Conservation (phyloP, 2,329 filamentous ascomycete species). For the Colletotrichum sp. region DNA sequence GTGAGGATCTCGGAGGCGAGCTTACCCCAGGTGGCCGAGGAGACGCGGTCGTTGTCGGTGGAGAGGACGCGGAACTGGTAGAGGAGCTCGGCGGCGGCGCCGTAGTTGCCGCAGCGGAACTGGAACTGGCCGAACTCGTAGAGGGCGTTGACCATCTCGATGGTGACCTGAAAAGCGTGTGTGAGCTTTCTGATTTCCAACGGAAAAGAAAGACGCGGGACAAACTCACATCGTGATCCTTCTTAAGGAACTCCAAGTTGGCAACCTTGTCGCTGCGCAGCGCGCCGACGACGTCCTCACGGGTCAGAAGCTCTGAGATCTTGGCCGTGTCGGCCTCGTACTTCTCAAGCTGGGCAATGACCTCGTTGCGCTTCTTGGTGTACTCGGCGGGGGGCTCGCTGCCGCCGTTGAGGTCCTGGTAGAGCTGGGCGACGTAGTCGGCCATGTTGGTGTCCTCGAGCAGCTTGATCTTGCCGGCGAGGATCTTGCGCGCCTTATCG, state of each 20-base stretch:
- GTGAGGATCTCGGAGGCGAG: constrained; percentile 94
- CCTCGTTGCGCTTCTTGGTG: constrained; percentile 86
- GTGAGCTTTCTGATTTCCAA: background rate
- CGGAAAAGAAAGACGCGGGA: rapidly evolving
- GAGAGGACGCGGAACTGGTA: constrained; percentile 98
- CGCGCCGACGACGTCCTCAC: constrained; percentile 89
- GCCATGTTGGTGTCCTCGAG: constrained; percentile 99
- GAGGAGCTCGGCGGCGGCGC: constrained; percentile 85
- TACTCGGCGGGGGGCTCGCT: constrained; percentile 84
- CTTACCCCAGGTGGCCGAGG: constrained; percentile 96
- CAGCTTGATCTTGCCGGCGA: constrained; percentile 88
- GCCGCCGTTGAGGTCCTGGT: constrained; percentile 86
- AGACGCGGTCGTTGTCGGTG: constrained; percentile 97
- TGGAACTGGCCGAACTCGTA: constrained; percentile 97
- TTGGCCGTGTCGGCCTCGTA: constrained; percentile 88
- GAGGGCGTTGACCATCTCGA: constrained; percentile 94
- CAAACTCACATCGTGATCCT: constrained; percentile 83
- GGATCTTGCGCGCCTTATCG: constrained; percentile 70
- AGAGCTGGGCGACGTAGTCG: constrained; percentile 92
- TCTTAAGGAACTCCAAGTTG: constrained; percentile 98
- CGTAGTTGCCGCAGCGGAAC: constrained; percentile 97
- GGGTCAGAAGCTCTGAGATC: constrained; percentile 84
- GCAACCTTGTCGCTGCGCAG: constrained; percentile 96
- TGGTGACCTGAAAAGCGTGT: constrained; percentile 67
- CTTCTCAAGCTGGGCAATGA: constrained; percentile 81